Evolutionary conservation across 345 rosid species (phyloP).

Genomic region (Melaleuca quinquenervia): DNA sequence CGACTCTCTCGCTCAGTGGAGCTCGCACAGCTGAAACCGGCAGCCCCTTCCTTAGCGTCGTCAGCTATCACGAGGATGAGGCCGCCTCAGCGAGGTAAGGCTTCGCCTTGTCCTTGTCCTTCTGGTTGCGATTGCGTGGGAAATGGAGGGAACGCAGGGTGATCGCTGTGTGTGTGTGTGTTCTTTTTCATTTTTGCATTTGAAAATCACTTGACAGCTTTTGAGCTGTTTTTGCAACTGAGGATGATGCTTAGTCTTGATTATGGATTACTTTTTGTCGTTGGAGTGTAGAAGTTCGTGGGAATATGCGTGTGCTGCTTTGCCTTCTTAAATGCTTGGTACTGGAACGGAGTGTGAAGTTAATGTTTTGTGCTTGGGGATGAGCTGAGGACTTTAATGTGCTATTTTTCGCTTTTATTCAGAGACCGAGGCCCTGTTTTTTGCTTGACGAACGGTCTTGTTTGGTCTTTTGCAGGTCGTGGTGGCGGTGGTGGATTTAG

Average conservation of each 20-base stretch:
- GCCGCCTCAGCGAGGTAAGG: conserved; percentile 27
- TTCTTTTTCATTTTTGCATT: neutral
- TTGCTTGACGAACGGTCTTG: neutral
- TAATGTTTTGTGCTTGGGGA: neutral
- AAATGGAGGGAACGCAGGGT: neutral
- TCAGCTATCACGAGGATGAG: conserved; percentile 8
- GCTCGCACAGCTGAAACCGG: neutral
- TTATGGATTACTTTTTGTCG: neutral
- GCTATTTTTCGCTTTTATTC: neutral
- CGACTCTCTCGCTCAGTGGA: neutral
- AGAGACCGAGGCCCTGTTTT: neutral
- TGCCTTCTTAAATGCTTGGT: too few species aligned
- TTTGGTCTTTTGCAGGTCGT: conserved; percentile 19
- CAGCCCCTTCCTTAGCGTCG: neutral
- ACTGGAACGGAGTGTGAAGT: neutral
- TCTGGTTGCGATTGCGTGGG: neutral
- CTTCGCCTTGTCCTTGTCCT: neutral
- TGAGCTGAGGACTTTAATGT: neutral
- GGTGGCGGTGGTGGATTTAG: conserved; percentile 41
- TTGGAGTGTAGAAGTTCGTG: neutral
- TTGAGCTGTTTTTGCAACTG: neutral
- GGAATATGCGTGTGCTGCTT: neutral
- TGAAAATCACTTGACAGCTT: neutral
- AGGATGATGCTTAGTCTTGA: neutral
- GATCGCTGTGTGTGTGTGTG: neutral